Evolutionary conservation across 129 eudicot genomes (phyloP), one percentile per base, ranked within the genome.

Genomic region (Erigeron canadensis): DNA sequence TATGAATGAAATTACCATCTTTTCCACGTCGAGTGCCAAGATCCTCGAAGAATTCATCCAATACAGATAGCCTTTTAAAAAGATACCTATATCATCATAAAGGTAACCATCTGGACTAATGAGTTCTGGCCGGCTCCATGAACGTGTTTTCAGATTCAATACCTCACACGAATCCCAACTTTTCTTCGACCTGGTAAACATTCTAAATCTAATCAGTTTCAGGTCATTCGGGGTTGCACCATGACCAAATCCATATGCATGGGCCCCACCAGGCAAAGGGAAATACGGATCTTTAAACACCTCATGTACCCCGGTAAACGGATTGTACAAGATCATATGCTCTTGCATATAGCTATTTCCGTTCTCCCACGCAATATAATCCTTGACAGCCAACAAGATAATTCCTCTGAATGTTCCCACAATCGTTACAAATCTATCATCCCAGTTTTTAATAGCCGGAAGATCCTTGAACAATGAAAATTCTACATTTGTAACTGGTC

Each of bases 401-500:
- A 71, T 68, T 34, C 73, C 62, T 10, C 50, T 50, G 61, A 28
- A 10, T 9, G 46, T 68, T 68, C 73, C 62, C 3, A 68, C 19
- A 34, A 54, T 13, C 0, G 12, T 48, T 21, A 8, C 8, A 15
- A 0, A 3, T 28, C 61, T 28, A 11, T 4, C 42, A 5, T 23
- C 10, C 8, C 19, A 13, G 2, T 12, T 4, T 34, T 58, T 40
- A 21, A 16, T 7, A 39, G 15, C 23, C 8, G 11, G 16, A 17
- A 5, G 23, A 16, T 6, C 8, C 47, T 39, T 63, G 67, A 63
- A 5, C 6, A 7, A 38, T 13, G 54, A 50, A 38, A 17, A 19
- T 42, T 17, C 28, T 10, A 18, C 54, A 4, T 17, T 23, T 6
- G 50, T 50, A 15, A 60, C 72, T 13, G 53, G 10, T 6, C 16